Conservation (phyloP, 495 filamentous ascomycete genomes). For the Xeromyces bisporus region DNA sequence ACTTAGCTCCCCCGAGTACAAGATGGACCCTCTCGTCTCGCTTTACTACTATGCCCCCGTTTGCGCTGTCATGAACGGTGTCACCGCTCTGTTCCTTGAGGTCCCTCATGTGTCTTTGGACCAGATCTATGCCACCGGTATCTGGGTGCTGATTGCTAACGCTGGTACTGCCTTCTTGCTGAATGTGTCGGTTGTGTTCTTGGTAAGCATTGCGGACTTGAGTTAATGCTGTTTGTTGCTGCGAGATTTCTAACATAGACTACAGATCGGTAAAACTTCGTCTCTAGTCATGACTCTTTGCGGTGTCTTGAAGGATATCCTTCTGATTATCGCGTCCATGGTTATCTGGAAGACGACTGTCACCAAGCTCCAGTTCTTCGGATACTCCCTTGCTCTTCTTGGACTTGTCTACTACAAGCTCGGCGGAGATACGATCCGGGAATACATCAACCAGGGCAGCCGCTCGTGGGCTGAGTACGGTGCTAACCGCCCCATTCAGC, state of each 20-base stretch:
- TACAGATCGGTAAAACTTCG: slow-evolving; percentile 89
- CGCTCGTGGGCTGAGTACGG: slow-evolving; percentile 81
- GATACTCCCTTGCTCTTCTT: slow-evolving; percentile 76
- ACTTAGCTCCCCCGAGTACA: slow-evolving; percentile 77
- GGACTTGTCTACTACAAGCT: slow-evolving; percentile 98
- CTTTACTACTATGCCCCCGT: slow-evolving; percentile 93
- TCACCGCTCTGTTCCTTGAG: slow-evolving; percentile 65
- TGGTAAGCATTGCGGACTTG: slow-evolving; percentile 92
- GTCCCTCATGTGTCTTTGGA: slow-evolving; percentile 49
- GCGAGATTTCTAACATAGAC: slow-evolving; percentile 9
- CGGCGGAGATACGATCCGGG: slow-evolving; percentile 67
- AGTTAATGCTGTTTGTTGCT: neutral
- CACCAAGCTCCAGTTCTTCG: slow-evolving; percentile 73
- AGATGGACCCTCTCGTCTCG: slow-evolving; percentile 94
- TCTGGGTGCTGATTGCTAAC: slow-evolving; percentile 61
- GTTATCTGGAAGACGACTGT: slow-evolving; percentile 76
- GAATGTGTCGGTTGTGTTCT: slow-evolving; percentile 86
- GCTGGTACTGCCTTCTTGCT: slow-evolving; percentile 71
- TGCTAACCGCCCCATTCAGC: slow-evolving; percentile 48
- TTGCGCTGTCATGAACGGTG: slow-evolving; percentile 77
- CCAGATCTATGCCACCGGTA: slow-evolving; percentile 59
- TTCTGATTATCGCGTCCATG: slow-evolving; percentile 81
- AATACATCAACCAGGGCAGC: slow-evolving; percentile 49
- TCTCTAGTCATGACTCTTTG: slow-evolving; percentile 92
- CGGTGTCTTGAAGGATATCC: slow-evolving; percentile 95